phyloP scores from a whole-genome alignment of 2,329 filamentous ascomycete species.

The Plenodomus biglobosus region DNA sequence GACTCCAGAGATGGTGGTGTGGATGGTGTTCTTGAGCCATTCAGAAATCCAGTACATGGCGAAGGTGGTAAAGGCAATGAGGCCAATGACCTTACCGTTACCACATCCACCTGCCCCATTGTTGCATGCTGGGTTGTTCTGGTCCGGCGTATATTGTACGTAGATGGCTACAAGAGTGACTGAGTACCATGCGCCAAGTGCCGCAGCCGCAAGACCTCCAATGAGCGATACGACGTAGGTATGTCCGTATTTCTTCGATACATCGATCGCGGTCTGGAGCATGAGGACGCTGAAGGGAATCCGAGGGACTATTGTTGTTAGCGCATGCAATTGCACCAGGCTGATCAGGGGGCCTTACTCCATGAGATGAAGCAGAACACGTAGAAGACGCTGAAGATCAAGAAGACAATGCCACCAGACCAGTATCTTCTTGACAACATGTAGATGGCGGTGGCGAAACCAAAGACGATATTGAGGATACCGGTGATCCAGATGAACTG shows the following conservation, averaged over 20 bases:
- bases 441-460: slow-evolving; percentile 82
- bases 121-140: slow-evolving; percentile 57
- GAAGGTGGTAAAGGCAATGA: slow-evolving; percentile 86
- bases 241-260: slow-evolving; percentile 80
- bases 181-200: slow-evolving; percentile 81
- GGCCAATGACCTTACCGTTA: slow-evolving; percentile 74
- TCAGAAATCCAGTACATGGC: slow-evolving; percentile 93
- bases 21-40: slow-evolving; percentile 90
- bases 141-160: slow-evolving; percentile 72
- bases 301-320: slow-evolving; percentile 56
- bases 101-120: slow-evolving; percentile 65
- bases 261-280: slow-evolving; percentile 82
- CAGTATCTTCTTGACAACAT: slow-evolving; percentile 78
- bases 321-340: not conserved
- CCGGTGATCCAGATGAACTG: slow-evolving; percentile 85
- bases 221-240: slow-evolving; percentile 84
- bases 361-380: slow-evolving; percentile 84
- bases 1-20: slow-evolving; percentile 82
- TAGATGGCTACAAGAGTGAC: slow-evolving; percentile 86
- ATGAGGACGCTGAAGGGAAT: slow-evolving; percentile 92
- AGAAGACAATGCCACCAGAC: slow-evolving; percentile 82
- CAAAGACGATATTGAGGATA: slow-evolving; percentile 67
- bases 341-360: slow-evolving; percentile 38
- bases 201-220: slow-evolving; percentile 74
- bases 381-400: slow-evolving; percentile 78